Base-by-base conservation (phyloP, 768 basidiomycete species). In the Tylopilus sp. region DNA sequence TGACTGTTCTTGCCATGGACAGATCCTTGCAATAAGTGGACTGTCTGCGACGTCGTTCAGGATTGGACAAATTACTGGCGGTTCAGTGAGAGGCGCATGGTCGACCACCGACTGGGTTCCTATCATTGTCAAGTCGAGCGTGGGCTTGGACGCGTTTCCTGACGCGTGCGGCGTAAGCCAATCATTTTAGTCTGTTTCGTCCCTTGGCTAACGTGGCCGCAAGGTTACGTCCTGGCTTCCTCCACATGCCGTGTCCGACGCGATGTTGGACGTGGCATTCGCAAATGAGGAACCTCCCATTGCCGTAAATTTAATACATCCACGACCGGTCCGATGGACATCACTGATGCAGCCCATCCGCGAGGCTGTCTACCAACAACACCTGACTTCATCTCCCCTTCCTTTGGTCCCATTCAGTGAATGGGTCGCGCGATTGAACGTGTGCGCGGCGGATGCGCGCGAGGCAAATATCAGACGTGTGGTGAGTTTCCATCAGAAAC, bases 31-130 rank as follows among this genome's bases (percentile, higher is more conserved):
- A 6, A 59, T 56, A 40, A 72, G 69, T 26, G 70, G 71, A 0
- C 61, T 76, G 5, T 51, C 59, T 6, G 64, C 68, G 1, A 66
- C 69, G 0, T 69, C 69, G 4, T 67, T 75, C 38, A 64, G 70
- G 17, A 65, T 74, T 14, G 72, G 76, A 11, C 74, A 76, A 53
- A 61, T 77, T 50, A 55, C 64, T 16, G 75, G 73, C 5, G 67
- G 66, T 24, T 31, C 43, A 5, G 55, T 61, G 4, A 66, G 70
- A 48, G 76, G 75, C 13, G 66, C 68, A 10, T 75, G 73, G 76
- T 66, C 64, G 33, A 69, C 65, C 1, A 59, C 66, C 3, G 67
- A 72, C 30, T 74, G 73, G 71, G 59, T 77, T 21, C 71, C 75
- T 11, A 61, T 64, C 24, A 62, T 76, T 6, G 58, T 75, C 26